phyloP scores from a whole-genome alignment of 2,329 filamentous ascomycete genomes.

The Chalaropsis thielavioides region DNA sequence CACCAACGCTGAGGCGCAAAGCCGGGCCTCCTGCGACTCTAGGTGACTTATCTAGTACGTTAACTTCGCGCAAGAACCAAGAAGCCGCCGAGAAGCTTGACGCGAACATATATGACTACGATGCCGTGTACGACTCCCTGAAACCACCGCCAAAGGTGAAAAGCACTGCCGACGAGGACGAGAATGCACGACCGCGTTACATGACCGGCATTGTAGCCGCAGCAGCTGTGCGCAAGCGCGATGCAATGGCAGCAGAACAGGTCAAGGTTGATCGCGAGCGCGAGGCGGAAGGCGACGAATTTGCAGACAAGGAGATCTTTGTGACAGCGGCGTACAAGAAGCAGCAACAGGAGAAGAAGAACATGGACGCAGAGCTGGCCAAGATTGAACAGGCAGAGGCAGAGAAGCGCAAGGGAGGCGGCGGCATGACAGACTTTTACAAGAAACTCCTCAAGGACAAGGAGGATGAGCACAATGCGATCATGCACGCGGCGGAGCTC shows the following conservation, averaged over 20 bases:
- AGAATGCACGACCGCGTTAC: constrained; percentile 58
- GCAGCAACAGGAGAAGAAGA: constrained; percentile 61
- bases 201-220: constrained; percentile 61
- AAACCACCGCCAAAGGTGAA: constrained; percentile 50
- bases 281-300: constrained; percentile 68
- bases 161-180: constrained; percentile 36
- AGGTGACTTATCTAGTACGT: constrained; percentile 51
- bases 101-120: constrained; percentile 71
- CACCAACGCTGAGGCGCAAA: constrained; percentile 24
- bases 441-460: constrained; percentile 56
- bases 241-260: constrained; percentile 64
- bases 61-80: constrained; percentile 48
- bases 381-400: constrained; percentile 48
- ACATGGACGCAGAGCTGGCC: constrained; percentile 58
- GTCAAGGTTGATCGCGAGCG: constrained; percentile 65
- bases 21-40: constrained; percentile 34
- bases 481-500: constrained; percentile 51
- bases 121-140: constrained; percentile 64
- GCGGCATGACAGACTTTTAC: constrained; percentile 69
- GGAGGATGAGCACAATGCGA: constrained; percentile 54
- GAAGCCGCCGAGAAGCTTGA: constrained; percentile 53
- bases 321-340: constrained; percentile 71
- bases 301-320: constrained; percentile 70
- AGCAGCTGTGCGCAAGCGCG: constrained; percentile 62
- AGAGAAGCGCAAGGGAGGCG: constrained; percentile 41